Conservation (phyloP, 2,329 filamentous ascomycete genomes). For the Microdochium bolleyi region DNA sequence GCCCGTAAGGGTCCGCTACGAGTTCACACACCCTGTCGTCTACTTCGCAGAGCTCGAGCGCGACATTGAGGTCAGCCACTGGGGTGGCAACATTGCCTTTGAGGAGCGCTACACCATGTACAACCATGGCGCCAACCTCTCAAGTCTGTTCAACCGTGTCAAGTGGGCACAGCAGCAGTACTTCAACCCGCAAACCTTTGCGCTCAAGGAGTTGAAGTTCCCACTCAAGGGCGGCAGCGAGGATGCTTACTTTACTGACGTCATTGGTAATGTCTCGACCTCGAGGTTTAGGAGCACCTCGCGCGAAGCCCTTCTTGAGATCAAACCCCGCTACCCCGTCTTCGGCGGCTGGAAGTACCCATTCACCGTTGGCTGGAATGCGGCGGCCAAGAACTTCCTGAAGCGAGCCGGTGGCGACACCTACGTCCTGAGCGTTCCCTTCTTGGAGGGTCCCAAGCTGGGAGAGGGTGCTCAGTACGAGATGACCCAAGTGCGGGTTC, state of each 20-base stretch:
- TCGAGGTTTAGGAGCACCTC: conserved; percentile 74
- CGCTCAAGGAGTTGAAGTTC: conserved; percentile 75
- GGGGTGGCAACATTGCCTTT: conserved; percentile 92
- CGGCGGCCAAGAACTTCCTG: conserved; percentile 69
- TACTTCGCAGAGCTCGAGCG: conserved; percentile 75
- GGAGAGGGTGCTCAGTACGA: conserved; percentile 81
- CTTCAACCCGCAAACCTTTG: conserved; percentile 68
- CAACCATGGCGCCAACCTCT: conserved; percentile 77
- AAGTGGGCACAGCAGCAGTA: conserved; percentile 67
- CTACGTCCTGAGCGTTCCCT: conserved; percentile 85
- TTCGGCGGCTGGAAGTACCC: conserved; percentile 98
- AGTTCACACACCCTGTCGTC: conserved; percentile 87
- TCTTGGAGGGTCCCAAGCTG: conserved; percentile 86
- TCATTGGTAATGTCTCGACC: conserved; percentile 94
- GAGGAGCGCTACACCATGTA: conserved; percentile 88
- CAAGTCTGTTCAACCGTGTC: conserved; percentile 65
- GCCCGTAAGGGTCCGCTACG: conserved; percentile 76
- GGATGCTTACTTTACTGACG: conserved; percentile 91
- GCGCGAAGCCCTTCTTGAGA: conserved; percentile 75
- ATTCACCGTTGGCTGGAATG: conserved; percentile 95
- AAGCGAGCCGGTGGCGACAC: conserved; percentile 57
- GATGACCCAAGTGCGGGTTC: conserved; percentile 68
- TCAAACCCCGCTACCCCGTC: conserved; percentile 91
- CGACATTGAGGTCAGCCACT: conserved; percentile 92
- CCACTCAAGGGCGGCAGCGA: conserved; percentile 71